Base-by-base conservation (phyloP, 805 yeast genomes). In the Saccharomyces mikatae region DNA sequence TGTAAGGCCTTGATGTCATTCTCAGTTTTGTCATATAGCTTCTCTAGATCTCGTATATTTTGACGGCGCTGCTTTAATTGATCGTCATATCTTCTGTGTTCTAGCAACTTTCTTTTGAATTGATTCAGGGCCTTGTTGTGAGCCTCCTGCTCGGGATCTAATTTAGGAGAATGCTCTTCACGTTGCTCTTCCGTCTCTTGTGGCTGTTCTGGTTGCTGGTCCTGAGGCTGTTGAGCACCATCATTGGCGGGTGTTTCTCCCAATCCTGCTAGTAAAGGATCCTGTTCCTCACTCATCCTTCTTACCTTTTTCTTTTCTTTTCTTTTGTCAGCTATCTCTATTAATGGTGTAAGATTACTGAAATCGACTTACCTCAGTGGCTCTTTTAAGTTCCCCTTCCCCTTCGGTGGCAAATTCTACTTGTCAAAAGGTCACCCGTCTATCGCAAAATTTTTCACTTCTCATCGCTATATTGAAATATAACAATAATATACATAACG, bases 1-100 rank as follows among this genome's bases (percentile, higher is more conserved):
- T 94, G 99, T 60, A 94, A 78, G 17, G 98, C 98, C 74, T 90
- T 92, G 71, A 94, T 94, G 65, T 94, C 99, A 62, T 90, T 89
- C 70, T 94, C 99, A 1, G 99, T 92, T 76, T 89, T 90, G 56
- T 87, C 92, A 71, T 83, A 94, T 58, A 84, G 84, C 63, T 82
- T 83, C 60, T 90, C 96, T 60, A 90, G 73, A 62, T 81, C 95
- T 70, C 90, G 84, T 75, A 94, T 87, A 59, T 85, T 81, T 65
- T 87, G 74, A 61, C 99, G 81, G 57, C 91, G 77, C 47, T 84
- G 89, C 70, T 89, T 92, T 64, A 94, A 78, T 65, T 89, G 83
- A 47, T 95, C 88, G 68, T 92, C 97, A 88, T 96, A 89, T 66
- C 89, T 88, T 67, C 96, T 82, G 72, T 94, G 99, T 65, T 94